Conservation (phyloP, 176 grass and related monocot species). For the Oryza glaberrima region DNA sequence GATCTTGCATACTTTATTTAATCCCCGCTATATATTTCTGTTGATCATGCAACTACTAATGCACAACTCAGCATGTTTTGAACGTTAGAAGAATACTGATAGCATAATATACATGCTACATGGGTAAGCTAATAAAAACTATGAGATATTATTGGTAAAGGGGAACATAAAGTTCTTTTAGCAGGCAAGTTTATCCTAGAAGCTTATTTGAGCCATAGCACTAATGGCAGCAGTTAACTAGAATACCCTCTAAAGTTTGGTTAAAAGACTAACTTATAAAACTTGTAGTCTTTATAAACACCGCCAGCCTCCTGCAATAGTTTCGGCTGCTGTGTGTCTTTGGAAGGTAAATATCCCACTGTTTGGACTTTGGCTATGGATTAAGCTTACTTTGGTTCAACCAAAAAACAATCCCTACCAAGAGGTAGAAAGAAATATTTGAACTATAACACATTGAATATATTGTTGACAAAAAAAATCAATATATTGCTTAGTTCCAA, state of each 20-base stretch:
- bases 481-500: conserved; percentile 23
- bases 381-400: conserved; percentile 26
- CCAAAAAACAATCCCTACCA: neutral
- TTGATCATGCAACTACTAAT: neutral
- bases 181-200: conserved; percentile 1
- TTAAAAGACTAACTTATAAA: neutral
- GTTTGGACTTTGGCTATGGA: neutral
- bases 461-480: neutral
- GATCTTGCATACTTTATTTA: neutral
- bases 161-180: neutral
- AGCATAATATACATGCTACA: neutral
- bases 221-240: neutral
- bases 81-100: conserved; percentile 6
- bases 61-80: neutral
- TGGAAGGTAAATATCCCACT: conserved; percentile 11
- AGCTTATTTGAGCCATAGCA: neutral
- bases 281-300: neutral
- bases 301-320: neutral
- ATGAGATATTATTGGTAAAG: conserved; percentile 14
- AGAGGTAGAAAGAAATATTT: conserved; percentile 23
- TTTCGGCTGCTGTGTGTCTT: neutral
- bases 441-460: conserved; percentile 6
- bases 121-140: conserved; percentile 4
- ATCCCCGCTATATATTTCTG: neutral
- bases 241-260: neutral